These are phyloP conservation scores for Chalciporus piperatoides DNA, from an alignment of 1,284 basidiomycete species.

Conservation along the genomic window DNA sequence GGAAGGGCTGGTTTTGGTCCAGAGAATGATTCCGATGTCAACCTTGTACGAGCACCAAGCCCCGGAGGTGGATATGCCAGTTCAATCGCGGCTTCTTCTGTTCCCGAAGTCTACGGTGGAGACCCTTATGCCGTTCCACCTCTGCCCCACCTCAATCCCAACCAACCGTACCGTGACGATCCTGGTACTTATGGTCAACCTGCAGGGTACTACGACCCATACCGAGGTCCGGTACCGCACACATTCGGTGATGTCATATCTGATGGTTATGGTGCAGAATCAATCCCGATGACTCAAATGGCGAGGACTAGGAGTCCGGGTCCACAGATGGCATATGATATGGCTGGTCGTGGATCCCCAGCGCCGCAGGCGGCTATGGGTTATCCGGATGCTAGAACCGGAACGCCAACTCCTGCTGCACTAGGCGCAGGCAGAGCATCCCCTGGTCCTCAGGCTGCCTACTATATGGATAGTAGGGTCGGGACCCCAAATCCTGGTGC, in stretches of 20 bases:
- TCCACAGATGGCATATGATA: constrained; percentile 36
- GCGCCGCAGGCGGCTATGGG: constrained; percentile 38
- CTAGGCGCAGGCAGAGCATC: constrained; percentile 37
- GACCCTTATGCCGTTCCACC: constrained; percentile 81
- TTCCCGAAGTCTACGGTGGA: constrained; percentile 44
- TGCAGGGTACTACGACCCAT: constrained; percentile 69
- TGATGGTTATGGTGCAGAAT: constrained; percentile 43
- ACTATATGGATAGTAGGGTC: constrained; percentile 32
- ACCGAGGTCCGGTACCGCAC: constrained; percentile 66
- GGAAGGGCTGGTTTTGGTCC: constrained; percentile 59
- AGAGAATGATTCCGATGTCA: constrained; percentile 55
- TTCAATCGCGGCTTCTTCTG: constrained; percentile 47
- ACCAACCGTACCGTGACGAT: constrained; percentile 70
- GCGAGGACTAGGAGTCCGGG: constrained; percentile 44
- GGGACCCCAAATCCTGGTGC: constrained; percentile 33
- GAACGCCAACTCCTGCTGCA: constrained; percentile 31
- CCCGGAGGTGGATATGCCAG: constrained; percentile 40
- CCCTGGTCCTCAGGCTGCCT: constrained; percentile 35
- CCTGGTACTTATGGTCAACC: constrained; percentile 40
- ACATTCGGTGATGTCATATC: constrained; percentile 48
- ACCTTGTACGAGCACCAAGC: constrained; percentile 49
- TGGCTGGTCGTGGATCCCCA: constrained; percentile 33
- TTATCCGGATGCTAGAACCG: constrained; percentile 32
- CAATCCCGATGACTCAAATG: constrained; percentile 77
- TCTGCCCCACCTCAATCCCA: constrained; percentile 77